phyloP scores from a whole-genome alignment of 2,329 filamentous ascomycete genomes.

The Alternaria dauci region DNA sequence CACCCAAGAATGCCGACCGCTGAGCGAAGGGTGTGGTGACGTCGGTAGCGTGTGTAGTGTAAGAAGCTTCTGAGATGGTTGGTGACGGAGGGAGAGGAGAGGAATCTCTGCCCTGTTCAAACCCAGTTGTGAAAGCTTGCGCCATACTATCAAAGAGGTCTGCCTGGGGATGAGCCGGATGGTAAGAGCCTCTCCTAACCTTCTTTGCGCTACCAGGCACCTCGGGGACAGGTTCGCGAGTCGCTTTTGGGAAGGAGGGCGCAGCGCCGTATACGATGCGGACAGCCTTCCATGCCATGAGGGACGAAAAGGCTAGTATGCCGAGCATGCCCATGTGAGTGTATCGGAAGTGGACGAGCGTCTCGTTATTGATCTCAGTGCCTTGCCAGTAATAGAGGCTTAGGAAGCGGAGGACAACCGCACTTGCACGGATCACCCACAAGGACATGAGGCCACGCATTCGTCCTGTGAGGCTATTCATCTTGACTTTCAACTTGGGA shows the following conservation, averaged over 20 bases:
- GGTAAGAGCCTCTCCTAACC: conserved; percentile 35
- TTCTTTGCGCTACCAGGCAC: conserved; percentile 28
- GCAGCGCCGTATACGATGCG: conserved; percentile 61
- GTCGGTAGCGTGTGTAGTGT: conserved; percentile 35
- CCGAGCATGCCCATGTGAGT: conserved; percentile 65
- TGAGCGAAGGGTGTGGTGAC: conserved; percentile 33
- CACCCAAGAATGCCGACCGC: conserved; percentile 29
- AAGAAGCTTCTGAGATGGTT: conserved; percentile 37
- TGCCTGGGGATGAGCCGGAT: conserved; percentile 34
- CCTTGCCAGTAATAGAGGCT: conserved; percentile 44
- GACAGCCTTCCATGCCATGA: conserved; percentile 61
- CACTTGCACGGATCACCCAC: conserved; percentile 70
- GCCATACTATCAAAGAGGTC: conserved; percentile 47
- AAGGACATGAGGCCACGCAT: conserved; percentile 69
- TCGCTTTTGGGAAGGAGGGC: conserved; percentile 33
- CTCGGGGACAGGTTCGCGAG: conserved; percentile 38
- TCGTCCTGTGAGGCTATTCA: conserved; percentile 61
- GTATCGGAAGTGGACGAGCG: conserved; percentile 51
- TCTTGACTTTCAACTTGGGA: conserved; percentile 69
- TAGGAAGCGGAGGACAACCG: conserved; percentile 64
- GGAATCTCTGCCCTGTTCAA: conserved; percentile 41
- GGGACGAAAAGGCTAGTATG: conserved; percentile 35
- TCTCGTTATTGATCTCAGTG: conserved; percentile 26
- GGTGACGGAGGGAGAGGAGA: conserved; percentile 44
- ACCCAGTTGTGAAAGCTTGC: conserved; percentile 50